phyloP scores from a whole-genome alignment of 805 yeast genomes.

The Candida wancherniae region DNA sequence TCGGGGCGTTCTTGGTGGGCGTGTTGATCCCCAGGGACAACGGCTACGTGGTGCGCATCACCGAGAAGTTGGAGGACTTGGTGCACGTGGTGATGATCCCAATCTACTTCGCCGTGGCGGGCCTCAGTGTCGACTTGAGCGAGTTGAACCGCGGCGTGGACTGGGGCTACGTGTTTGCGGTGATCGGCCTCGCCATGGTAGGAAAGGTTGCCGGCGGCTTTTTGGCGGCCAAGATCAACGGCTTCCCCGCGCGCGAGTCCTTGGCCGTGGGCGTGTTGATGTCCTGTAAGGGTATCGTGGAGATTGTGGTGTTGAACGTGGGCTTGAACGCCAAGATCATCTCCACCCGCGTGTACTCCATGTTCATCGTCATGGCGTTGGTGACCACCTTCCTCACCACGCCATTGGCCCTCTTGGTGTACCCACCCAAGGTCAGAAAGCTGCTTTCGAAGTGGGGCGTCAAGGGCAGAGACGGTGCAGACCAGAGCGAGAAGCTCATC shows the following conservation, averaged over 20 bases:
- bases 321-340: conserved; percentile 72
- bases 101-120: conserved; percentile 75
- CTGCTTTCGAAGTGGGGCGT: conserved; percentile 34
- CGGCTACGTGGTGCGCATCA: conserved; percentile 62
- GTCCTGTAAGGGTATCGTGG: conserved; percentile 89
- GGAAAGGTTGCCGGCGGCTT: conserved; percentile 69
- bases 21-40: conserved; percentile 71
- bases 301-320: conserved; percentile 69
- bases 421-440: conserved; percentile 60
- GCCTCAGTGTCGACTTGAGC: conserved; percentile 66
- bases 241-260: conserved; percentile 69
- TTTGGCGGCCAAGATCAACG: conserved; percentile 56
- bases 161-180: conserved; percentile 74
- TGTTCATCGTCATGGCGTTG: conserved; percentile 81
- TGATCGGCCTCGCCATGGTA: conserved; percentile 60
- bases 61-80: conserved; percentile 73
- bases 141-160: conserved; percentile 58
- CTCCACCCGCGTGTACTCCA: conserved; percentile 59
- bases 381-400: conserved; percentile 76
- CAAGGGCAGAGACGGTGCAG: conserved; percentile 14
- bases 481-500: conserved; percentile 6
- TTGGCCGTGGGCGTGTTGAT: conserved; percentile 72
- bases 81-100: conserved; percentile 71
- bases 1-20: conserved; percentile 80
- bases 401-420: conserved; percentile 58